Percentiles rank a stretch among this genome's conserved stretches.
phyloP scores from a whole-genome alignment of 1,139 yeast species.

The Debaryomycetaceae sp. region DNA sequence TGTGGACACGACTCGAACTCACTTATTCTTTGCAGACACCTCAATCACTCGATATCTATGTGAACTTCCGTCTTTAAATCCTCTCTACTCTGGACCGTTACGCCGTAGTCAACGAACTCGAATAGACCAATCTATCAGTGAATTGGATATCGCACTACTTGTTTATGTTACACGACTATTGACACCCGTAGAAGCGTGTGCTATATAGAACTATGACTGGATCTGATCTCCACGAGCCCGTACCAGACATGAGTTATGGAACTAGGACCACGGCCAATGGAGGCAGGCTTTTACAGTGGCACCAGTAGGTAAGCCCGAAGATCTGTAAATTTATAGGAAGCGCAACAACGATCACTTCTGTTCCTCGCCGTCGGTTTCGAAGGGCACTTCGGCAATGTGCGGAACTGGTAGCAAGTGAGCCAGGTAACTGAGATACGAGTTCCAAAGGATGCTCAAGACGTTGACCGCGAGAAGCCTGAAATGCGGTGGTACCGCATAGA shows the following conservation, averaged over 20 bases:
- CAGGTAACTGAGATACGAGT: slow-evolving; percentile 62
- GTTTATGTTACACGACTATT: neutral
- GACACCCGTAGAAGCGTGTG: neutral
- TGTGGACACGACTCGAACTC: neutral
- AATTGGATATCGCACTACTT: neutral
- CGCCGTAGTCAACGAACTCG: neutral
- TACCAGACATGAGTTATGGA: no score
- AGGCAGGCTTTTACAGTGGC: no score
- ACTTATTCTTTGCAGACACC: neutral
- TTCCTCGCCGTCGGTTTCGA: neutral
- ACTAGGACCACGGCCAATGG: no score
- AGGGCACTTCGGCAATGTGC: neutral
- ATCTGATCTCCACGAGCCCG: no score
- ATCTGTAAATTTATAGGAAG: no score
- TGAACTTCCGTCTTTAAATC: neutral
- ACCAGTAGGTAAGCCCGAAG: no score
- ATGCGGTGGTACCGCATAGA: slow-evolving; percentile 66
- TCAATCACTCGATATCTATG: neutral
- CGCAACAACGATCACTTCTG: neutral
- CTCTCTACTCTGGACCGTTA: neutral
- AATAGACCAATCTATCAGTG: neutral
- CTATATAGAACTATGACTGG: no score
- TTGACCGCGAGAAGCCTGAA: slow-evolving; percentile 69
- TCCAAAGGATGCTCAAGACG: slow-evolving; percentile 77
- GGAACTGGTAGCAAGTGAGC: neutral